Percentiles rank a stretch among this genome's conserved stretches.
These are phyloP conservation scores for Saccharomycopsis selenospora DNA, from an alignment of 805 yeast species.

Conservation along the genomic window DNA sequence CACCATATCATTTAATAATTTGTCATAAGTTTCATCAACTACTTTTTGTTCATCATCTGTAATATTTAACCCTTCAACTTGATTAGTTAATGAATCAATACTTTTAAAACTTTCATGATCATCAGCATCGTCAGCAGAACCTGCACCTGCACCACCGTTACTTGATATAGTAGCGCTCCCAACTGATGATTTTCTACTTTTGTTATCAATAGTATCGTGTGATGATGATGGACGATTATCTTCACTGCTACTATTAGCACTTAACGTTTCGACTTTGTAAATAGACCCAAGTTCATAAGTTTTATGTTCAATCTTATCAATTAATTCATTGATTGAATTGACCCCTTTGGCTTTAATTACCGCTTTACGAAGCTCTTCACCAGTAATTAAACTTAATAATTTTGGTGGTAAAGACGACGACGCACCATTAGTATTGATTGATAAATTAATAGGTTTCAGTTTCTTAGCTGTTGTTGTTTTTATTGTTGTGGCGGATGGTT, in stretches of 20 bases:
- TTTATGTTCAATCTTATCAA: constrained; percentile 54
- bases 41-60: constrained; percentile 31
- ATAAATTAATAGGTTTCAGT: too few species aligned
- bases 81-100: constrained; percentile 16
- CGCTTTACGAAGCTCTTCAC: constrained; percentile 41
- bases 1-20: constrained; percentile 59
- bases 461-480: too few species aligned
- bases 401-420: constrained; percentile 16
- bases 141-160: neutral
- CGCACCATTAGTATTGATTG: too few species aligned
- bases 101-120: constrained; percentile 15
- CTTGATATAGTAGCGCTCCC: neutral
- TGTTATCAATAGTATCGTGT: too few species aligned
- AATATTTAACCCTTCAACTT: constrained; percentile 17
- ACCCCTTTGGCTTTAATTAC: constrained; percentile 72
- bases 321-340: constrained; percentile 59
- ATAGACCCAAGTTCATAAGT: constrained; percentile 44
- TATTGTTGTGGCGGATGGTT: too few species aligned
- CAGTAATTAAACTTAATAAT: constrained; percentile 36
- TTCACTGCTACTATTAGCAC: too few species aligned
- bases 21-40: constrained; percentile 71
- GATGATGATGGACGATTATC: too few species aligned
- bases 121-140: neutral
- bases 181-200: too few species aligned
- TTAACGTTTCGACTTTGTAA: too few species aligned